Evolutionary conservation across 2,329 filamentous ascomycete genomes (phyloP).

Genomic region (Geoglossum cookeanum): DNA sequence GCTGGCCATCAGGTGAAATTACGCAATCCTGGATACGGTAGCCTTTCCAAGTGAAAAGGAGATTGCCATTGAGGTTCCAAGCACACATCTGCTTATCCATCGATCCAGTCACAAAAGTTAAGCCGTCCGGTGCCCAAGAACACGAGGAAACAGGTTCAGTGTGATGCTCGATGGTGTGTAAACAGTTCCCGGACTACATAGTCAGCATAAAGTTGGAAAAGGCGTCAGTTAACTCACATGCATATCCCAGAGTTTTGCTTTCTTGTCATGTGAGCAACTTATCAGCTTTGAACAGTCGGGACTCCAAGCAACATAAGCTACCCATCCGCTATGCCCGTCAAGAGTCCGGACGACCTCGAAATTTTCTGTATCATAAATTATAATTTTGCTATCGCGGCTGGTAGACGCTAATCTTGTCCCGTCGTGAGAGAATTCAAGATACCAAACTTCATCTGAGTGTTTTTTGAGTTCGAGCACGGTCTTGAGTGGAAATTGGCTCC

Average conservation of each 20-base stretch:
- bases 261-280: slow-evolving; percentile 58
- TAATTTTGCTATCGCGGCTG: slow-evolving; percentile 52
- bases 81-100: slow-evolving; percentile 52
- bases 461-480: slow-evolving; percentile 50
- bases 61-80: slow-evolving; percentile 46
- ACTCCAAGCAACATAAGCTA: slow-evolving; percentile 76
- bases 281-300: slow-evolving; percentile 76
- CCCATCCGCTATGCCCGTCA: slow-evolving; percentile 45
- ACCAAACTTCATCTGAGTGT: slow-evolving; percentile 76
- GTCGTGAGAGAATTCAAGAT: slow-evolving; percentile 75
- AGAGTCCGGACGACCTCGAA: slow-evolving; percentile 47
- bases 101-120: slow-evolving; percentile 61
- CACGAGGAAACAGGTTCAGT: slow-evolving; percentile 75
- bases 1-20: slow-evolving; percentile 61
- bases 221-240: slow-evolving; percentile 30
- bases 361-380: slow-evolving; percentile 61
- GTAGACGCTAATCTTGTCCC: slow-evolving; percentile 68
- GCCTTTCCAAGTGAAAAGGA: slow-evolving; percentile 45
- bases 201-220: slow-evolving; percentile 5
- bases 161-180: slow-evolving; percentile 49
- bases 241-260: slow-evolving; percentile 57
- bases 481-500: slow-evolving; percentile 57
- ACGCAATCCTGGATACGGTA: slow-evolving; percentile 70
- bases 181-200: slow-evolving; percentile 38
- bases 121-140: slow-evolving; percentile 67